Evolutionary conservation across 1,139 yeast species (phyloP), one percentile per base, ranked within the genome.

Genomic region (Saccharomycopsis hybrid): DNA sequence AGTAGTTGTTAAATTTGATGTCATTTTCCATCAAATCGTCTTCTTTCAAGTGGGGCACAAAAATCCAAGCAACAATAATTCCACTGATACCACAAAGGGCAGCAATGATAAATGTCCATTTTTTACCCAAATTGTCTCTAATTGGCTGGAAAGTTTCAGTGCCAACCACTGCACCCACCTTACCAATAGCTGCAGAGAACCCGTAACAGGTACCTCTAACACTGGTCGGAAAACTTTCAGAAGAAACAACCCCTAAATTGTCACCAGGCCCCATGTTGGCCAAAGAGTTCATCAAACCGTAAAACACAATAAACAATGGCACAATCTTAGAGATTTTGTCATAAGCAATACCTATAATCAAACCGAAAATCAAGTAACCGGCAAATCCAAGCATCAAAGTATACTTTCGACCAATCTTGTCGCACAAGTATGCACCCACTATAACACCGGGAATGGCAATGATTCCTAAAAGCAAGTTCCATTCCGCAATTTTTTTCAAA

Each of bases 241-340:
- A 76, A 8, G 87, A 74, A 3, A 77, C 68, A 51, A 85, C 71
- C 7, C 92, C 92, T 73, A 84, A 69, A 72, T 77, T 77, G 61
- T 83, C 76, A 57, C 92, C 92, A 3, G 92, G 92, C 3, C 94
- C 92, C 58, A 82, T 69, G 64, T 83, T 83, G 58, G 89, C 89
- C 56, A 69, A 62, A 3, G 76, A 72, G 66, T 72, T 73, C 75
- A 80, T 75, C 32, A 79, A 62, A 32, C 83, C 85, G 60, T 78
- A 80, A 59, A 80, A 76, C 47, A 80, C 64, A 48, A 80, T 74
- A 62, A 80, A 80, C 30, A 78, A 63, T 4, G 79, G 76, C n/a
- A 74, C 67, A 54, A 76, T 77, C 46, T 74, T 70, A 42, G 63
- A 62, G 53, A 79, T 60, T 60, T 74, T 68, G 24, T 70, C 71